Evolutionary conservation across 768 basidiomycete genomes (phyloP).

Genomic region (Kwoniella europaea): DNA sequence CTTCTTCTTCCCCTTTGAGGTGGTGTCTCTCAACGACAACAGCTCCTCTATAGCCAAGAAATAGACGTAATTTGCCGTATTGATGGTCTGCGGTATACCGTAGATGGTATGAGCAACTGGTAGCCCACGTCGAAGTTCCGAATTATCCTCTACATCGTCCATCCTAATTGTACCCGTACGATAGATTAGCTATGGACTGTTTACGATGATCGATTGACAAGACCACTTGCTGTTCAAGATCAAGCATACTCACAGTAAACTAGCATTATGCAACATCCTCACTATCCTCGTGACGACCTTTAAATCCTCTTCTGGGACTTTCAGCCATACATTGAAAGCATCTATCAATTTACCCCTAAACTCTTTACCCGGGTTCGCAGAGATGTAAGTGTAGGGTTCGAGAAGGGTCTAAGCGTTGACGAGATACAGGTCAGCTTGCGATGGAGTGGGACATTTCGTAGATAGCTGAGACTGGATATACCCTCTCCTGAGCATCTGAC

Average conservation of each 20-base stretch:
- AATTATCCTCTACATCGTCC: slow-evolving; percentile 93
- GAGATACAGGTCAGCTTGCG: not conserved
- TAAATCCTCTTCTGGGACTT: slow-evolving; percentile 76
- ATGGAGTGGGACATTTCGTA: not conserved
- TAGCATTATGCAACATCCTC: slow-evolving; percentile 92
- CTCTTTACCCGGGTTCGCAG: slow-evolving; percentile 87
- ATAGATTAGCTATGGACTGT: not conserved
- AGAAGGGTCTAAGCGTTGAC: slow-evolving; percentile 64
- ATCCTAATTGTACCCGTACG: slow-evolving; percentile 63
- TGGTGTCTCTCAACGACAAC: slow-evolving; percentile 61
- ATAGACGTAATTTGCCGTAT: slow-evolving; percentile 95
- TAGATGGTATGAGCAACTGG: slow-evolving; percentile 98
- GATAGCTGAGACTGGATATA: slow-evolving; percentile 3
- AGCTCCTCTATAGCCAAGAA: slow-evolving; percentile 91
- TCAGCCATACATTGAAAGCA: slow-evolving; percentile 91
- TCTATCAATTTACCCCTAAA: slow-evolving; percentile 83
- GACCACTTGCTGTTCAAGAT: not conserved
- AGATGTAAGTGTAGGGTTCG: slow-evolving; percentile 86
- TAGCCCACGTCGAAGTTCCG: slow-evolving; percentile 79
- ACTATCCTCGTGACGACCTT: slow-evolving; percentile 78
- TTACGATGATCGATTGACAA: not conserved
- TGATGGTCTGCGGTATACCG: slow-evolving; percentile 94
- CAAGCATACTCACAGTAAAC: slow-evolving; percentile 70
- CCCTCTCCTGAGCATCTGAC: slow-evolving; percentile 33
- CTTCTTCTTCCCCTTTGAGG: slow-evolving; percentile 16